phyloP scores from a whole-genome alignment of 139 green algal species.

The Diplosphaera chodatii region DNA sequence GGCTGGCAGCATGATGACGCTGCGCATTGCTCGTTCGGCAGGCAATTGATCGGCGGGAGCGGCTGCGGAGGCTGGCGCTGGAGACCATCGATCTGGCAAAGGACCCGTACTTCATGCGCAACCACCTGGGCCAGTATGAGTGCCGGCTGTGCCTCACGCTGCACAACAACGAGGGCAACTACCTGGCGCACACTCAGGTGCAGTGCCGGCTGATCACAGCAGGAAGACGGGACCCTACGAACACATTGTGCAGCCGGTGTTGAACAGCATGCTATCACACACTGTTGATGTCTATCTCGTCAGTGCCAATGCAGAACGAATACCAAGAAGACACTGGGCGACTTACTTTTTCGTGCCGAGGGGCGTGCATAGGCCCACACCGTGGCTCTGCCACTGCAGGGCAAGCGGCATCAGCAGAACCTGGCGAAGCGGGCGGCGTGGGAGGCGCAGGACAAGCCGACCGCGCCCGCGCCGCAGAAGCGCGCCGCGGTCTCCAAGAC shows the following conservation, averaged over 20 bases:
- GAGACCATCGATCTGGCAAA: constrained; percentile 98
- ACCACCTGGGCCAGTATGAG: constrained; percentile 97
- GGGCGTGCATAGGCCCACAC: no score
- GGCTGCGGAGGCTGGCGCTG: constrained; percentile 89
- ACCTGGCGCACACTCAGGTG: constrained; percentile 96
- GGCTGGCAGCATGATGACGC: no score
- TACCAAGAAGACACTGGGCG: no score
- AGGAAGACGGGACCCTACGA: no score
- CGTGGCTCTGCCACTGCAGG: constrained; percentile 35
- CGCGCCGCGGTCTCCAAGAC: constrained; percentile 64
- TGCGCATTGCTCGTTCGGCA: constrained; percentile 23
- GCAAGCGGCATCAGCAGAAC: constrained; percentile 97
- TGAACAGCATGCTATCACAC: no score
- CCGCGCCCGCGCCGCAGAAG: constrained; percentile 56
- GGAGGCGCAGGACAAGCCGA: constrained; percentile 82
- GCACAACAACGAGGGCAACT: constrained; percentile 99
- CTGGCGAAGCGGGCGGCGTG: constrained; percentile 94
- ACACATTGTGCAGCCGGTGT: no score
- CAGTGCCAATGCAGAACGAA: no score
- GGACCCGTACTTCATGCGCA: constrained; percentile 99
- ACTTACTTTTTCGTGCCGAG: no score
- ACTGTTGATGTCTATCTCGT: no score
- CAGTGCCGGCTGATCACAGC: no score
- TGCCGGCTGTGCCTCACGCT: constrained; percentile 97
- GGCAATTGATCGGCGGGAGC: constrained; percentile 86